Evolutionary conservation across 768 basidiomycete species (phyloP), one percentile per base, ranked within the genome.

Genomic region (Cyclocybe aegerita): DNA sequence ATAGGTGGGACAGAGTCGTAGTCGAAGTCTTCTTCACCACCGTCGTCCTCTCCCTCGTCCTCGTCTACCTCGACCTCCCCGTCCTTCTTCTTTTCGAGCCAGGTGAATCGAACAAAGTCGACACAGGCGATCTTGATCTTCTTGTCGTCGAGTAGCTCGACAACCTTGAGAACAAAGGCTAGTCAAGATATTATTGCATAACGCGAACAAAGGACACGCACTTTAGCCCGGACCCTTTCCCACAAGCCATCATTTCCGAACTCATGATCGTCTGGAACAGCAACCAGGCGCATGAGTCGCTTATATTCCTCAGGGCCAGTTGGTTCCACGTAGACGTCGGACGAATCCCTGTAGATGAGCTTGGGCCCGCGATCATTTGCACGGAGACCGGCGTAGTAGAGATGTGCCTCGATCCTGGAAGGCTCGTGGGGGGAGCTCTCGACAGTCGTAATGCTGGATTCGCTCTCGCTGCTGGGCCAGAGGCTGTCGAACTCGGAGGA

Each of bases 271-370:
- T 68, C 63, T 31, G 49, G 48, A 50, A 72, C 71, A 31, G 55
- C 14, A 23, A 59, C 38, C 55, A 70, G 55, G 57, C 49, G 23
- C 67, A 71, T 72, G 32, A 49, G 38, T 35, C 70, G 67, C 53
- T 4, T 38, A 39, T 67, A 42, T 7, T 40, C 15, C 56, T 61
- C 61, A 29, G 70, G 70, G 42, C 67, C 70, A 41, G 62, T n/a
- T 36, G 68, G 70, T 11, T 39, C 46, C 14, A 42, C 42, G 58
- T 66, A 73, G 10, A 50, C 40, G 53, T 73, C 71, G 37, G 34
- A 44, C 9, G 70, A 70, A 30, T 64, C 67, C 60, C 71, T 58
- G 55, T 55, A 71, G 63, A 72, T 60, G 23, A 72, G 59, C 60
- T 66, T 66, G 52, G 71, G 71, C 10, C 70, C 69, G 17, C 48